A percentile compares a stretch with the other conserved stretches of the same genome.
These are phyloP conservation scores for Isabelozyma heimii DNA, from an alignment of 805 yeast species.

Conservation along the genomic window DNA sequence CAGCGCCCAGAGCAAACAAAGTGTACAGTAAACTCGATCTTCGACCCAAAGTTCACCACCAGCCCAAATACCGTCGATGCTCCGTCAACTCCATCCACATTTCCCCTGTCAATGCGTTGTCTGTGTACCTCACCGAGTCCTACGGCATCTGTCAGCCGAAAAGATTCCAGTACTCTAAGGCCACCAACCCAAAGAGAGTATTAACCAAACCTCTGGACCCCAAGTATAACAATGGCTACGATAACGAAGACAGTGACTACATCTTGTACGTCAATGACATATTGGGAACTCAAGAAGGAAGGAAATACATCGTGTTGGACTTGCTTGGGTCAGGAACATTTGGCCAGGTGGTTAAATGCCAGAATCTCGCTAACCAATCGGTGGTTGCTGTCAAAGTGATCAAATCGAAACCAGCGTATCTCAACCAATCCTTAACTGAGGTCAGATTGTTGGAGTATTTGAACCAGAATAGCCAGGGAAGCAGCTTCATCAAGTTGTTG, in stretches of 20 bases:
- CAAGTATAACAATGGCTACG: conserved; percentile 74
- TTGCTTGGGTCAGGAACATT: conserved; percentile 95
- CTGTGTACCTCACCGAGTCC: conserved; percentile 73
- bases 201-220: conserved; percentile 91
- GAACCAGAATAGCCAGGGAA: conserved; percentile 62
- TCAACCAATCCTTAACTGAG: conserved; percentile 89
- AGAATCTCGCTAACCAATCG: conserved; percentile 72
- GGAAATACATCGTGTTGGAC: conserved; percentile 86
- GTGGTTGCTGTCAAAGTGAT: conserved; percentile 93
- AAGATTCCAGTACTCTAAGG: conserved; percentile 72
- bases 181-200: conserved; percentile 88
- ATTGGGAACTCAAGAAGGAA: conserved; percentile 78
- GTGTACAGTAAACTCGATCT: conserved; percentile 49
- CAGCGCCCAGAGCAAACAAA: conserved; percentile 49
- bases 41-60: conserved; percentile 56
- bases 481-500: conserved; percentile 71
- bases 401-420: conserved; percentile 85
- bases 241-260: conserved; percentile 86
- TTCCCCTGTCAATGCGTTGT: conserved; percentile 79
- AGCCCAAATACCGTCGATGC: conserved; percentile 70
- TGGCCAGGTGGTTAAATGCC: conserved; percentile 97
- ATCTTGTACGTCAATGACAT: conserved; percentile 93
- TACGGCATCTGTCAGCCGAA: conserved; percentile 80
- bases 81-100: conserved; percentile 61
- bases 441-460: conserved; percentile 81